phyloP scores from a whole-genome alignment of 257 asterid genomes.

The Fraxinus americana region DNA sequence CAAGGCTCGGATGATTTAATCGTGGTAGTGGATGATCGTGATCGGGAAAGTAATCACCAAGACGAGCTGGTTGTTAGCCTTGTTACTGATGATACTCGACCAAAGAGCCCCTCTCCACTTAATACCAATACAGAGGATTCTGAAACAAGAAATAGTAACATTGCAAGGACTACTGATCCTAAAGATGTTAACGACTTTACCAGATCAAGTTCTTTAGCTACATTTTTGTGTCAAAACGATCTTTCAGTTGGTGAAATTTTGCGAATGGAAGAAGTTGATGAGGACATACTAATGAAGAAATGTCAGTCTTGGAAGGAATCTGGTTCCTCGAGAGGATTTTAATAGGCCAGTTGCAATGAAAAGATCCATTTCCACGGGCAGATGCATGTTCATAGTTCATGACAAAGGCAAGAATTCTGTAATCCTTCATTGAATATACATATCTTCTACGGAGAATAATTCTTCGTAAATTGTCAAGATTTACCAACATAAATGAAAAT shows the following conservation, averaged over 20 bases:
- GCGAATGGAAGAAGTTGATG: constrained; percentile 39
- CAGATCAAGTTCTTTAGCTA: constrained; percentile 47
- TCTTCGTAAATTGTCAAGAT: constrained; percentile 1
- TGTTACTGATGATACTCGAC: constrained; percentile 18
- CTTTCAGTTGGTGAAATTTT: constrained; percentile 40
- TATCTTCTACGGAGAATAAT: background rate
- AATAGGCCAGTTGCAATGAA: constrained; percentile 36
- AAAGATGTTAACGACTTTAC: constrained; percentile 32
- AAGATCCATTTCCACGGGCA: constrained; percentile 53
- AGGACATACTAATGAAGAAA: constrained; percentile 23
- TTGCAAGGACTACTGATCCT: constrained; percentile 17
- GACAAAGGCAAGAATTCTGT: constrained; percentile 47
- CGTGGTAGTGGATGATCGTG: constrained; percentile 55
- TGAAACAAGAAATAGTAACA: constrained; percentile 12
- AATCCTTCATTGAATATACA: constrained; percentile 33
- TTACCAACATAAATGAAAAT: constrained; percentile 21
- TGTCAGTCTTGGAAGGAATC: constrained; percentile 35
- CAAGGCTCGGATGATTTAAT: constrained; percentile 47
- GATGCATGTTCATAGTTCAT: constrained; percentile 39
- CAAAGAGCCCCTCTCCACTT: constrained; percentile 3
- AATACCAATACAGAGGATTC: constrained; percentile 6
- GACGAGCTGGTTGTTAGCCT: constrained; percentile 30
- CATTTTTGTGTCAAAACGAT: constrained; percentile 36
- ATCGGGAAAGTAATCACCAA: constrained; percentile 29
- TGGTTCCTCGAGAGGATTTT: constrained; percentile 43